Evolutionary conservation across 768 basidiomycete genomes (phyloP).

Genomic region (Pleurotus djamor): DNA sequence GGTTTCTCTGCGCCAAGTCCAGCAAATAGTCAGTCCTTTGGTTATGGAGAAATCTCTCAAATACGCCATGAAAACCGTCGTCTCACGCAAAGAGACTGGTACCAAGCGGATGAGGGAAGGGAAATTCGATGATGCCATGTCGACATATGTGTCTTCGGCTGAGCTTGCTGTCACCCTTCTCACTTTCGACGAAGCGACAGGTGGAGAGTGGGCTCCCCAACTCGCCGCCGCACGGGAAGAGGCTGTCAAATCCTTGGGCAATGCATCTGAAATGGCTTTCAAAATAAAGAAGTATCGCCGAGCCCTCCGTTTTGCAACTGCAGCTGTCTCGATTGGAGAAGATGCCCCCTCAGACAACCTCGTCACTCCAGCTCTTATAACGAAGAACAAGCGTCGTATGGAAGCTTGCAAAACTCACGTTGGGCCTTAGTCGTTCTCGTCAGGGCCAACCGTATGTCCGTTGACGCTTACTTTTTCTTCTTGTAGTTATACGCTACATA

Average conservation of each 20-base stretch:
- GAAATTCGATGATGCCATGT: constrained; percentile 15
- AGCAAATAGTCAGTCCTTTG: constrained; percentile 21
- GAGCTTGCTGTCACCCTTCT: constrained; percentile 29
- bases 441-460: background rate
- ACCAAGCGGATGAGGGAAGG: constrained; percentile 14
- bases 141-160: constrained; percentile 22
- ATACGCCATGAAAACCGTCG: constrained; percentile 16
- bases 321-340: constrained; percentile 17
- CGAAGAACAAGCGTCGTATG: constrained; percentile 1
- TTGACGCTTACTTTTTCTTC: no score
- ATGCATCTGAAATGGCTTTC: constrained; percentile 33
- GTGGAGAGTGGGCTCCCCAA: constrained; percentile 17
- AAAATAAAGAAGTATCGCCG: constrained; percentile 13
- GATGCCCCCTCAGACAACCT: background rate
- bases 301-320: constrained; percentile 22
- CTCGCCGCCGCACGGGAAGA: constrained; percentile 22
- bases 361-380: background rate
- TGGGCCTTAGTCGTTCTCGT: background rate
- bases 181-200: constrained; percentile 23
- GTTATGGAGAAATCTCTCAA: constrained; percentile 19
- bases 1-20: constrained; percentile 17
- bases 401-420: background rate
- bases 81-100: constrained; percentile 16
- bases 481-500: background rate
- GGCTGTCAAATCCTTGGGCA: constrained; percentile 26